Percentiles rank a stretch among this genome's conserved stretches.
These are phyloP conservation scores for Scytalidium sp. DNA, from an alignment of 2,329 filamentous ascomycete genomes.

Conservation along the genomic window DNA sequence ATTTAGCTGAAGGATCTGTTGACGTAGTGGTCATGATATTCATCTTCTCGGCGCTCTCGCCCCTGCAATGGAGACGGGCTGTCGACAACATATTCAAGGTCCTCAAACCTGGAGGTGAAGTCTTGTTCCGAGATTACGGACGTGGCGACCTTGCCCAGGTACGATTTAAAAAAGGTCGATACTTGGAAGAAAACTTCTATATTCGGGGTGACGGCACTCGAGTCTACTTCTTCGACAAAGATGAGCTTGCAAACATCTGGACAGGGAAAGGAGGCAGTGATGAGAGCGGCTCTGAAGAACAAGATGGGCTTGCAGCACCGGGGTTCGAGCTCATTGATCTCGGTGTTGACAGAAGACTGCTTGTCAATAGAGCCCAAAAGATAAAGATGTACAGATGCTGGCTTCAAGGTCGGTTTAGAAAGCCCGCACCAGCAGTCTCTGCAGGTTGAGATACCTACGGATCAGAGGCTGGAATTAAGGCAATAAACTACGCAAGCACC, in stretches of 20 bases:
- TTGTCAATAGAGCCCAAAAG: constrained; percentile 87
- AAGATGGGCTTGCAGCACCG: constrained; percentile 2
- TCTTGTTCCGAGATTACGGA: constrained; percentile 96
- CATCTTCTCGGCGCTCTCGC: constrained; percentile 90
- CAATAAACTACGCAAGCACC: no score
- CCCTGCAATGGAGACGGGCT: constrained; percentile 78
- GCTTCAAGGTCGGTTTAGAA: constrained; percentile 81
- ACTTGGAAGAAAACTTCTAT: constrained; percentile 96
- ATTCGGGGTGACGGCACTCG: constrained; percentile 91
- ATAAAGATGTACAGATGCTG: constrained; percentile 99
- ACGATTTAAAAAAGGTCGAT: constrained; percentile 91
- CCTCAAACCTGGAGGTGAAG: constrained; percentile 87
- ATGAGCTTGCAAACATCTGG: constrained; percentile 82
- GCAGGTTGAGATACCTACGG: not conserved
- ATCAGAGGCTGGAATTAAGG: no score
- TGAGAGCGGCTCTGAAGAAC: constrained; percentile 12
- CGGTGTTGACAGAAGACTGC: constrained; percentile 80
- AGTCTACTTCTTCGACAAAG: constrained; percentile 94
- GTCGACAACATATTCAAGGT: constrained; percentile 78
- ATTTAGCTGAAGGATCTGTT: constrained; percentile 72
- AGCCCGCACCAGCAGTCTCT: constrained; percentile 31
- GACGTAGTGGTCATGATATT: constrained; percentile 95
- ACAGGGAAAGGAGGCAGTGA: constrained; percentile 34
- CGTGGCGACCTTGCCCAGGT: constrained; percentile 95
- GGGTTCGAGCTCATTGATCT: constrained; percentile 73